Evolutionary conservation across 129 eudicot genomes (phyloP), one percentile per base, ranked within the genome.

Genomic region (Tanacetum coccineum): DNA sequence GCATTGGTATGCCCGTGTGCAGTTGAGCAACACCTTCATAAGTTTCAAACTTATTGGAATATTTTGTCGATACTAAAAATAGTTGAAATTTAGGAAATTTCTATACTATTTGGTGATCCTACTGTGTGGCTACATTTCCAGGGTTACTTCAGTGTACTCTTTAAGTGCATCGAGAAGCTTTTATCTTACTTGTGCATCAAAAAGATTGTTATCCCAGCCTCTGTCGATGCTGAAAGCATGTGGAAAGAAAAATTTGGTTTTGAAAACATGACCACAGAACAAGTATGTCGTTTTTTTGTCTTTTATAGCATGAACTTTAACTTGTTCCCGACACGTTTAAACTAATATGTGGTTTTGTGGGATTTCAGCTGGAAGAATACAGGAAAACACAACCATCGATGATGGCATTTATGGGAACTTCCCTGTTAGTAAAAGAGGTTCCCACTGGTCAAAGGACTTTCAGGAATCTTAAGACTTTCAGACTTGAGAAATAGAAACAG

Each of bases 211-310:
- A 74, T 93, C 51, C 98, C 96, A 18, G 91, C 98, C 53, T 85
- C 89, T 26, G 87, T 80, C 9, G 82, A 78, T 32, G 92, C 89
- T 3, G 74, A 69, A 63, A 59, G 92, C 47, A 79, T 93, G 63
- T 93, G 98, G 98, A 80, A 76, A 6, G 53, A 79, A 3, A 85
- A 79, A 72, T 84, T 84, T 67, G 92, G 91, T 48, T 93, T 93
- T 55, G 25, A 3, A 5, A 76, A 66, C 72, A 71, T 93, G 68
- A 56, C 81, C 45, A 59, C 32, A 20, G 68, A 59, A 25, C 73
- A 78, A 82, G 95, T 85, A 59, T 4, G 54, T 59, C 36, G 45
- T 11, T 57, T 22, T n/a, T 13, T 22, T 22, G 32, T 17, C 42
- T 21, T 66, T 20, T 21, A 13, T 20, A 36, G 18, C 9, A 36